Percentiles rank a stretch among this genome's conserved stretches.
These are phyloP conservation scores for Venturia aucupariae DNA, from an alignment of 2,329 filamentous ascomycete species.

Conservation along the genomic window DNA sequence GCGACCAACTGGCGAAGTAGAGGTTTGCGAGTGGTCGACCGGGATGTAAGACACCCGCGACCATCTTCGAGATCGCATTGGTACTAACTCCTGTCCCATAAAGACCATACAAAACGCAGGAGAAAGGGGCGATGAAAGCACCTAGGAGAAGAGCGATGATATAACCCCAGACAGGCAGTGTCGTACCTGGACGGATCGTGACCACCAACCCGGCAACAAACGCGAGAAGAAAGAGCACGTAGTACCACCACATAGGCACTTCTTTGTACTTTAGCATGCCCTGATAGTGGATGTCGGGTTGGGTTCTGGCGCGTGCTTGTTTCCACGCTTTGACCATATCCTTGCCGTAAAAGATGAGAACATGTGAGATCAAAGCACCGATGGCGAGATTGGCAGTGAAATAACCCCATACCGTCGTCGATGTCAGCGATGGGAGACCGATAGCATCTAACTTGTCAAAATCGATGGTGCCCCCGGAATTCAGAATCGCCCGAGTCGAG, in stretches of 20 bases:
- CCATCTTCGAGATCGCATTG: slow-evolving; percentile 18
- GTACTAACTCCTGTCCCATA: slow-evolving; percentile 19
- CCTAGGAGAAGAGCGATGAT: slow-evolving; percentile 44
- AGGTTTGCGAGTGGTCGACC: slow-evolving; percentile 31
- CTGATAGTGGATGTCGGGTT: slow-evolving; percentile 27
- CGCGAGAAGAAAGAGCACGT: slow-evolving; percentile 46
- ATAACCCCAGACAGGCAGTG: slow-evolving; percentile 37
- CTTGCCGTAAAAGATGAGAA: slow-evolving; percentile 15
- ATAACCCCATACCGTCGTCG: slow-evolving; percentile 3
- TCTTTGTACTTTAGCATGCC: slow-evolving; percentile 23
- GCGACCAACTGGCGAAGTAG: slow-evolving; percentile 29
- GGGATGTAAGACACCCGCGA: slow-evolving; percentile 18
- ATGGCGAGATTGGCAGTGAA: slow-evolving; percentile 8
- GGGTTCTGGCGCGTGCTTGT: slow-evolving; percentile 17
- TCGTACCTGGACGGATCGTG: slow-evolving; percentile 26
- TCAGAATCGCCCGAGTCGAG: neutral
- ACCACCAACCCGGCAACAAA: slow-evolving; percentile 24
- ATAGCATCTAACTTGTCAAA: neutral
- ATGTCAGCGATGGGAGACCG: slow-evolving; percentile 1
- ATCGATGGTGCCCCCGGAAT: neutral
- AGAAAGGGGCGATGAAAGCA: slow-evolving; percentile 20
- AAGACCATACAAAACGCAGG: slow-evolving; percentile 20
- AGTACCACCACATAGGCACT: slow-evolving; percentile 32
- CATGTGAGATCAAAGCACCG: slow-evolving; percentile 3
- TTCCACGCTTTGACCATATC: slow-evolving; percentile 31